Conservation (phyloP, 2,329 filamentous ascomycete species). For the Esteya vermicola region DNA sequence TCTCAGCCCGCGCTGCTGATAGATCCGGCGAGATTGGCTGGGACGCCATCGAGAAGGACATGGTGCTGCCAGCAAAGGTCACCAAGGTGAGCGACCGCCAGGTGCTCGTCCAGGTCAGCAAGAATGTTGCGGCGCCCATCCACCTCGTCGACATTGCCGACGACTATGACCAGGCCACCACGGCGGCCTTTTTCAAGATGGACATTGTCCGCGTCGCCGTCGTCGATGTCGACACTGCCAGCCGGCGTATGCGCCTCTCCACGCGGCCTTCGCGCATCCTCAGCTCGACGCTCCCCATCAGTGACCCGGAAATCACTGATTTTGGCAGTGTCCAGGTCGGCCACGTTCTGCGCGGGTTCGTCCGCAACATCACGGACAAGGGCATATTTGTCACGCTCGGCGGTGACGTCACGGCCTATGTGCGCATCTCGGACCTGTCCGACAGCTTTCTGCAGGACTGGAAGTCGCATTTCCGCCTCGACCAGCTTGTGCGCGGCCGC, state of each 20-base stretch:
- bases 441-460: slow-evolving; percentile 90
- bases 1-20: slow-evolving; percentile 56
- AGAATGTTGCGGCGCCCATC: slow-evolving; percentile 64
- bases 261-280: slow-evolving; percentile 76
- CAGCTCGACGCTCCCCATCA: slow-evolving; percentile 67
- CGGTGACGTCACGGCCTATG: slow-evolving; percentile 65
- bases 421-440: slow-evolving; percentile 77
- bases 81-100: slow-evolving; percentile 77
- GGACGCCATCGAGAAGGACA: slow-evolving; percentile 59
- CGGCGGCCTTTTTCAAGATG: slow-evolving; percentile 63
- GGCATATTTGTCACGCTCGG: slow-evolving; percentile 79
- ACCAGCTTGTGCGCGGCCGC: slow-evolving; percentile 83
- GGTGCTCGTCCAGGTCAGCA: slow-evolving; percentile 73
- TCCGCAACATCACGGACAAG: slow-evolving; percentile 80
- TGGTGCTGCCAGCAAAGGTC: slow-evolving; percentile 69
- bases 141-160: slow-evolving; percentile 74
- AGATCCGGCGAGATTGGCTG: slow-evolving; percentile 47
- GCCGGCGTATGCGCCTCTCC: slow-evolving; percentile 75
- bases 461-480: slow-evolving; percentile 76
- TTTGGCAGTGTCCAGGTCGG: slow-evolving; percentile 60
- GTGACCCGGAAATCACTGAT: slow-evolving; percentile 64
- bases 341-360: slow-evolving; percentile 76
- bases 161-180: slow-evolving; percentile 69
- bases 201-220: slow-evolving; percentile 82
- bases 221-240: slow-evolving; percentile 62